phyloP scores from a whole-genome alignment of 495 filamentous ascomycete genomes.

The Hypomontagnella submonticulosa region DNA sequence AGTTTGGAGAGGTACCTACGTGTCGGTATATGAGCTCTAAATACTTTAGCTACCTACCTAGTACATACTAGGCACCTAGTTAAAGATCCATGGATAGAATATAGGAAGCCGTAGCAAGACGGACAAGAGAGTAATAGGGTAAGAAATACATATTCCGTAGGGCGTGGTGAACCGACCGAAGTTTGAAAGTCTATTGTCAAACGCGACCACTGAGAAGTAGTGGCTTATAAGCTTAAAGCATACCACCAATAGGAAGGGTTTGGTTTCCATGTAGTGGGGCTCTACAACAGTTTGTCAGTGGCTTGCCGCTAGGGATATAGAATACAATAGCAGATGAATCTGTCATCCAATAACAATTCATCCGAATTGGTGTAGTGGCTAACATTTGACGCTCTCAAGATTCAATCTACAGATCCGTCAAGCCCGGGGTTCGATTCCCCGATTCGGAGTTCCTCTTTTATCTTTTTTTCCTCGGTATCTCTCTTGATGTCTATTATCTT shows the following conservation, averaged over 20 bases:
- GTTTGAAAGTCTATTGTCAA: too few relatives aligned
- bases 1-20: too few relatives aligned
- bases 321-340: background rate
- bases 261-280: background rate
- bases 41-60: too few relatives aligned
- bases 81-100: too few relatives aligned
- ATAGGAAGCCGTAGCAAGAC: too few relatives aligned
- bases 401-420: conserved; percentile 36
- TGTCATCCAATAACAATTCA: conserved; percentile 7
- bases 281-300: background rate
- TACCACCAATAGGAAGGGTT: background rate
- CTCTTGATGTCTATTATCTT: conserved; percentile 15
- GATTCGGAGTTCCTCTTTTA: conserved; percentile 47
- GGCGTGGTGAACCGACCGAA: too few relatives aligned
- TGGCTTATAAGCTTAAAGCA: background rate
- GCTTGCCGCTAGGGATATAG: background rate
- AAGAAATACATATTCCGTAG: too few relatives aligned
- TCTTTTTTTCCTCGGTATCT: conserved; percentile 24
- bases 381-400: conserved; percentile 53
- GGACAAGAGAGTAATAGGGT: too few relatives aligned
- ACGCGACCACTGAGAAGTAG: too few relatives aligned
- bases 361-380: conserved; percentile 54
- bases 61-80: too few relatives aligned
- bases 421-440: conserved; percentile 55
- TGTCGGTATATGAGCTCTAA: too few relatives aligned